Percentiles rank a stretch among this genome's conserved stretches.
Evolutionary conservation across 2,329 filamentous ascomycete genomes (phyloP).

Genomic region (Hypomyces rosellus): DNA sequence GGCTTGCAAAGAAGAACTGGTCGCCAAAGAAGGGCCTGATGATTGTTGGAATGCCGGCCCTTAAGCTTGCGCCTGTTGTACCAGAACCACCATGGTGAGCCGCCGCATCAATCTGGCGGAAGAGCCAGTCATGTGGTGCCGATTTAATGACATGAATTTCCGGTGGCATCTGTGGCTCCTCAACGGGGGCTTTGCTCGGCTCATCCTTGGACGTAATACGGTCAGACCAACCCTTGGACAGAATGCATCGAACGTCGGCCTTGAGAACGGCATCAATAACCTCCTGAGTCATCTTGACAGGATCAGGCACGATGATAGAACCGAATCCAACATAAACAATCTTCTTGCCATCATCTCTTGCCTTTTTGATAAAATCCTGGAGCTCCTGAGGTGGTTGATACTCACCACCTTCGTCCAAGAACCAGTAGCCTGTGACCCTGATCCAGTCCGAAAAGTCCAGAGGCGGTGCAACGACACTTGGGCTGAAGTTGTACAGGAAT

Average conservation of each 20-base stretch:
- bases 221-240: conserved; percentile 97
- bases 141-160: conserved; percentile 86
- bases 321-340: conserved; percentile 96
- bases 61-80: conserved; percentile 86
- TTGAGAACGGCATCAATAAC: conserved; percentile 86
- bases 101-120: conserved; percentile 85
- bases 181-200: conserved; percentile 43
- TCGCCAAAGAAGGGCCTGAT: conserved; percentile 97
- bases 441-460: conserved; percentile 98
- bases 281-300: conserved; percentile 81
- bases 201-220: conserved; percentile 50
- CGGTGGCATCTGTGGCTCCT: conserved; percentile 60
- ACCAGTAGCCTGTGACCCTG: conserved; percentile 96
- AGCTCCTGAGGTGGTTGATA: conserved; percentile 75
- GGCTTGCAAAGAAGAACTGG: conserved; percentile 88
- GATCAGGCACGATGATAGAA: conserved; percentile 89
- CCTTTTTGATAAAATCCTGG: conserved; percentile 73
- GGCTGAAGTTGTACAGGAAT: conserved; percentile 96
- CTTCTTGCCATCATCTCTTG: conserved; percentile 76
- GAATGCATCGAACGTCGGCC: conserved; percentile 86
- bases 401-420: conserved; percentile 67
- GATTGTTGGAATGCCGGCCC: conserved; percentile 88
- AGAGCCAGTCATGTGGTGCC: conserved; percentile 95
- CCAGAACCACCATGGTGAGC: conserved; percentile 93
- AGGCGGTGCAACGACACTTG: conserved; percentile 86